Evolutionary conservation across 805 yeast species (phyloP), one percentile per base, ranked within the genome.

Genomic region (Myxozyma monticola): DNA sequence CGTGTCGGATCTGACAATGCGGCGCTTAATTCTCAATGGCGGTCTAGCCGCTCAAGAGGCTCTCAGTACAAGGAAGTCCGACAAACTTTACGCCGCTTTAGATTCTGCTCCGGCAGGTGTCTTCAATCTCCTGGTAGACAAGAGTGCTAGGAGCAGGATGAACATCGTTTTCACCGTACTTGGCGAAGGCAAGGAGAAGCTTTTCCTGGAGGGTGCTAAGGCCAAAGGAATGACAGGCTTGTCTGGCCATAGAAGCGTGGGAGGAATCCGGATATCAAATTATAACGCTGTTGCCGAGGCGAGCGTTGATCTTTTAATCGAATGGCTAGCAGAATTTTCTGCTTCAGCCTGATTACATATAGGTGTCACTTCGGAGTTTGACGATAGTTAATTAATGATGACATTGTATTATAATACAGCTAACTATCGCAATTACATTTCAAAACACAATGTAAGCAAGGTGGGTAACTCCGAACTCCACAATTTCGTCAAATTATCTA

Each of bases 201-300:
- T 77, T 52, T 93, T 93, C 70, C 63, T 91, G 54, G 72, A 79
- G 54, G 81, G 75, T 41, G 96, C 97, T 2, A 76, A 73, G 21
- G 77, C 68, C 24, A 65, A 59, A 49, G 76, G 79, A 1, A 74
- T 93, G 56, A 72, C 81, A 4, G 98, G 97, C 5, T 76, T 91
- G 63, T 87, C 89, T 71, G 98, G 99, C 36, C 98, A 91, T 70
- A 80, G 98, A 68, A 88, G 96, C 3, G 98, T 91, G 37, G 98
- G 98, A 44, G 99, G 99, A 26, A 85, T 93, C 70, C 83, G 99
- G 69, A 90, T 95, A 14, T 89, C 97, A 12, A 73, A 89, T 47
- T 57, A 91, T 69, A 91, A 93, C 64, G 96, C 98, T 14, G 85
- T 93, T 45, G 68, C 81, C 3, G 71, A 79, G 41, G 74, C 76